Conservation (phyloP, 2,329 filamentous ascomycete species). For the Pseudocercospora crystallina region DNA sequence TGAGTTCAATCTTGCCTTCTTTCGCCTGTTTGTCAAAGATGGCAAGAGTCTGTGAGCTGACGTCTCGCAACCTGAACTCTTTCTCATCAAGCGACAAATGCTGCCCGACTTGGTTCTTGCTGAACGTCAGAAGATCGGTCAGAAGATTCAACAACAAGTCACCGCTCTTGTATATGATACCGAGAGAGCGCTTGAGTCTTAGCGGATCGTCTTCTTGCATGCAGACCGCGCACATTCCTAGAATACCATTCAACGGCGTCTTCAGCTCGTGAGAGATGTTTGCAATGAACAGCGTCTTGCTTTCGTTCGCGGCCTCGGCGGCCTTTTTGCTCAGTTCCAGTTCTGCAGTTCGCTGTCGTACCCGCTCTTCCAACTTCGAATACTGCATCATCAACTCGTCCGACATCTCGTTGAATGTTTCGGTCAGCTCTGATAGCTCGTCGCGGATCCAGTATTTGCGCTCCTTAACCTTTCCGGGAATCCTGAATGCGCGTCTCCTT, state of each 20-base stretch:
- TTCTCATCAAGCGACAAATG: conserved; percentile 78
- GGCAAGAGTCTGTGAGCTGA: conserved; percentile 75
- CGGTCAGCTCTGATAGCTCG: conserved; percentile 78
- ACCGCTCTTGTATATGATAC: conserved; percentile 84
- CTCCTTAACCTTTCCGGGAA: conserved; percentile 78
- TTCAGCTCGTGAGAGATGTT: conserved; percentile 88
- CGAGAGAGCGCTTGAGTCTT: conserved; percentile 77
- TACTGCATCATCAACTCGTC: conserved; percentile 89
- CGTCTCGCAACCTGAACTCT: conserved; percentile 81
- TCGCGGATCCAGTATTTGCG: conserved; percentile 75
- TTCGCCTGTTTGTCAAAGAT: conserved; percentile 90
- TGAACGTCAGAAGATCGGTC: conserved; percentile 88
- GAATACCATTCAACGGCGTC: conserved; percentile 90
- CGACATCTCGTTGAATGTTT: conserved; percentile 90
- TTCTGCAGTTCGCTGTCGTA: conserved; percentile 77
- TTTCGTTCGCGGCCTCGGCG: conserved; percentile 91
- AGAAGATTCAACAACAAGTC: conserved; percentile 82
- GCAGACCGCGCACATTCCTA: conserved; percentile 90
- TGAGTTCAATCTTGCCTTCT: conserved; percentile 73
- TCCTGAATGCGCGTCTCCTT: conserved; percentile 64
- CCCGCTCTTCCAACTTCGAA: conserved; percentile 77
- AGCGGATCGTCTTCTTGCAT: conserved; percentile 84
- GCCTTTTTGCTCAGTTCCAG: conserved; percentile 87
- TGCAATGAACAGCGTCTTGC: conserved; percentile 95
- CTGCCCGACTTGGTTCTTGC: conserved; percentile 90